A percentile compares a stretch with the other conserved stretches of the same genome.
Evolutionary conservation across 73 alveolate species (phyloP).

Genomic region (Uronychia binucleata): DNA sequence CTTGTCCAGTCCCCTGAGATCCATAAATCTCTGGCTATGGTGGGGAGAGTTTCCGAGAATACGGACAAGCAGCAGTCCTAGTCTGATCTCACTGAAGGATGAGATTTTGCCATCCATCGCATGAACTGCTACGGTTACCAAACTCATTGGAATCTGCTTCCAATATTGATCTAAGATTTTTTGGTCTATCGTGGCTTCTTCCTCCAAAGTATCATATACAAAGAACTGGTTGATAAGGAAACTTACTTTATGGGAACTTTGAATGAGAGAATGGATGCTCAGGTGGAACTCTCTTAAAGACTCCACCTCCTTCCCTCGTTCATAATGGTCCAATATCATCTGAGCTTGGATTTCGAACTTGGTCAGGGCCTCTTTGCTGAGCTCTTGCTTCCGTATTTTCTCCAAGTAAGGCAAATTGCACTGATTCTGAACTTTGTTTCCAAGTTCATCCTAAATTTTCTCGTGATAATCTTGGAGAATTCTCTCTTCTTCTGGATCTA

Average conservation of each 20-base stretch:
- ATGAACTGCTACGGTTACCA: not conserved
- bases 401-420: not conserved
- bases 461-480: too few species aligned
- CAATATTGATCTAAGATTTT: not conserved
- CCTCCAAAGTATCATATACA: not conserved
- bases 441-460: too few species aligned
- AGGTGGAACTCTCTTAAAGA: not conserved
- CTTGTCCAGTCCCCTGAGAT: not conserved
- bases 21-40: not conserved
- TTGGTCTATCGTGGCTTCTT: not conserved
- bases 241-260: not conserved
- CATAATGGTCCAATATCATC: not conserved
- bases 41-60: not conserved
- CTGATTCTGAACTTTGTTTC: not conserved
- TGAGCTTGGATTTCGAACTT: not conserved
- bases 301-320: not conserved
- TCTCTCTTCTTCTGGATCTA: not conserved
- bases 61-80: not conserved
- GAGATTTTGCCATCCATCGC: not conserved
- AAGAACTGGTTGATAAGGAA: not conserved
- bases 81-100: not conserved
- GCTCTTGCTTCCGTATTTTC: not conserved
- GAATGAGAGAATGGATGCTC: not conserved
- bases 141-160: not conserved
- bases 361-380: not conserved